Percentiles rank a stretch among this genome's conserved stretches.
phyloP scores from a whole-genome alignment of 768 basidiomycete genomes.

The Lactarius evosmus region DNA sequence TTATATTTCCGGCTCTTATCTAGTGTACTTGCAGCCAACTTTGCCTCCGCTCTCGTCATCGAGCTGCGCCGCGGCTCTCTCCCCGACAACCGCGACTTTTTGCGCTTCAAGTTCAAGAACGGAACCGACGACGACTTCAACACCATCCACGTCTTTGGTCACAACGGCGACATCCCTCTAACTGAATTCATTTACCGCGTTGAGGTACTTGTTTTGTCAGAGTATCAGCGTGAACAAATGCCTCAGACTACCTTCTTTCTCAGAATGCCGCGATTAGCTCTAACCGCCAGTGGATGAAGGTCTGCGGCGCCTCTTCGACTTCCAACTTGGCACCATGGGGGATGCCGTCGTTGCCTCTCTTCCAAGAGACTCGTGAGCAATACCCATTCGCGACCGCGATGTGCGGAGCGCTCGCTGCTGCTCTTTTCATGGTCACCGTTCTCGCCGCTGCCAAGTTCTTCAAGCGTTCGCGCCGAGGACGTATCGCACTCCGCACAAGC shows the following conservation, averaged over 20 bases:
- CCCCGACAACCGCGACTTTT: conserved; percentile 74
- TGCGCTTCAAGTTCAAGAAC: conserved; percentile 85
- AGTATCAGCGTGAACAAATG: background rate
- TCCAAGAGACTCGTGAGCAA: conserved; percentile 1
- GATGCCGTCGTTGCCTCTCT: conserved; percentile 18
- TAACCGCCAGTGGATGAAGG: conserved; percentile 45
- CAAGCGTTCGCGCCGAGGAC: conserved; percentile 22
- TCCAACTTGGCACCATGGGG: conserved; percentile 10
- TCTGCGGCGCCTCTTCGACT: conserved; percentile 34
- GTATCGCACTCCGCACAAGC: conserved; percentile 17
- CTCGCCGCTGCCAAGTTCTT: conserved; percentile 18
- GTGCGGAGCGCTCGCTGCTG: conserved; percentile 26
- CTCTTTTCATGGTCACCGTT: conserved; percentile 24
- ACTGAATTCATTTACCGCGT: conserved; percentile 83
- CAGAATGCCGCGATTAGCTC: conserved; percentile 47
- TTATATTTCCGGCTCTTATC: background rate
- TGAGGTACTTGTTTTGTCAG: conserved; percentile 47
- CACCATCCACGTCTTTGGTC: conserved; percentile 70
- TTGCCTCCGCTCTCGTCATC: conserved; percentile 67
- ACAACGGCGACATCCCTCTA: conserved; percentile 71
- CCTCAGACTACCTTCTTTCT: background rate
- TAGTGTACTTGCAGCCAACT: conserved; percentile 54
- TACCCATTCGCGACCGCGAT: conserved; percentile 19
- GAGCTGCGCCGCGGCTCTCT: conserved; percentile 75
- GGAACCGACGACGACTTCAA: conserved; percentile 63